Evolutionary conservation across 768 basidiomycete genomes (phyloP), one percentile per base, ranked within the genome.

Genomic region (Leucocoprinus birnbaumii): DNA sequence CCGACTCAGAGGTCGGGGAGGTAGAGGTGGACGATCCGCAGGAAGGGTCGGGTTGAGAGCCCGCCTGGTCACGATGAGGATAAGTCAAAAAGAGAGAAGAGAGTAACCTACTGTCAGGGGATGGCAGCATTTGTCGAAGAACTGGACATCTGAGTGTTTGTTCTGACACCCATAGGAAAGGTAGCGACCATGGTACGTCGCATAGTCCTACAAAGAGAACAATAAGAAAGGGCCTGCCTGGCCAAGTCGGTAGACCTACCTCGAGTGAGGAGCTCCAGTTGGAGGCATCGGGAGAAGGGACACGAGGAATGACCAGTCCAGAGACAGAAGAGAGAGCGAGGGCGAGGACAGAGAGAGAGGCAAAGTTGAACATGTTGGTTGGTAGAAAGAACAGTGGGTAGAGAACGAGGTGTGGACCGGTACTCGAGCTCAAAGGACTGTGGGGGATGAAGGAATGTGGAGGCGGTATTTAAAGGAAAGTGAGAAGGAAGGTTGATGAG

Each of bases 91-190:
- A 22, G 25, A 11, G 49, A 24, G 25, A 57, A 41, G 48, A 31
- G 41, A 10, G 1, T 44, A 51, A 67, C 77, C 38, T 65, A 85
- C 85, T 63, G 85, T 73, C 57, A 89, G 71, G 56, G 89, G 85
- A 66, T 83, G 83, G 76, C 89, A 89, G 65, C 91, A 92, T 25
- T 71, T 62, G 52, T 82, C 73, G 67, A 89, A 91, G 73, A 86
- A 86, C 14, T 67, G 45, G 8, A 76, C 75, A 64, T 73, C 68
- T 19, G n/a, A 19, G 62, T 82, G 80, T 63, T 81, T 69, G 53
- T 59, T 61, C 25, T 75, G 63, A 63, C 82, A 84, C 47, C 71
- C 73, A 59, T 87, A 65, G 41, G 80, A 77, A 53, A 80, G 61
- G 69, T 90, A 91, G 56, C 89, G 77, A 25, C 65, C 61, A 71